These are phyloP conservation scores for Dactylellina drechsleri DNA, from an alignment of 2,329 filamentous ascomycete species.

Conservation along the genomic window DNA sequence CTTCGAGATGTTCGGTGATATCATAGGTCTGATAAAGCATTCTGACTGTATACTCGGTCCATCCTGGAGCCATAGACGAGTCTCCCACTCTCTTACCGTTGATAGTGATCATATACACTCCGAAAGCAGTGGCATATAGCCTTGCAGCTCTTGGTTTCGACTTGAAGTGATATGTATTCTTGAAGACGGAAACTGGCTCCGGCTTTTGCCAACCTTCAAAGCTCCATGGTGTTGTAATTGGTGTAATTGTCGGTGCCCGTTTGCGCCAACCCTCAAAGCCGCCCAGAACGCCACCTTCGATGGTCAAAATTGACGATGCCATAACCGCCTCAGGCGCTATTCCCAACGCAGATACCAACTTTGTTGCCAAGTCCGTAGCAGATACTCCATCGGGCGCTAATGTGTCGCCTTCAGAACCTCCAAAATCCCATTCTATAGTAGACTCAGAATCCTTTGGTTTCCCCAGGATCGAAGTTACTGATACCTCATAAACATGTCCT, in stretches of 20 bases:
- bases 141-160: constrained; percentile 31
- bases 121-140: constrained; percentile 39
- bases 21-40: constrained; percentile 46
- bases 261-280: constrained; percentile 34
- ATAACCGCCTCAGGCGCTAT: constrained; percentile 6
- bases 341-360: constrained; percentile 1
- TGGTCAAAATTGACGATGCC: constrained; percentile 14
- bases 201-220: constrained; percentile 36
- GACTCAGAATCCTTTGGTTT: background rate
- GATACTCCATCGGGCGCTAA: constrained; percentile 7
- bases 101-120: constrained; percentile 39
- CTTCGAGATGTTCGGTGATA: constrained; percentile 42
- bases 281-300: constrained; percentile 38
- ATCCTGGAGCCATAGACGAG: constrained; percentile 42
- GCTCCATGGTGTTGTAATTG: constrained; percentile 41
- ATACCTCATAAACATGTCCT: constrained; percentile 27
- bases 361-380: constrained; percentile 4
- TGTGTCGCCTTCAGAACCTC: constrained; percentile 5
- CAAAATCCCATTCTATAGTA: constrained; percentile 8
- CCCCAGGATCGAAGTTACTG: constrained; percentile 19
- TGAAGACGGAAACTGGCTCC: constrained; percentile 27
- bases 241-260: constrained; percentile 17
- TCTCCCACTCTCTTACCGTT: constrained; percentile 43
- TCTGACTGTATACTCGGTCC: constrained; percentile 42
- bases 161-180: constrained; percentile 26